Evolutionary conservation across 345 rosid species (phyloP), one percentile per base, ranked within the genome.

Genomic region (Linum trigynum): DNA sequence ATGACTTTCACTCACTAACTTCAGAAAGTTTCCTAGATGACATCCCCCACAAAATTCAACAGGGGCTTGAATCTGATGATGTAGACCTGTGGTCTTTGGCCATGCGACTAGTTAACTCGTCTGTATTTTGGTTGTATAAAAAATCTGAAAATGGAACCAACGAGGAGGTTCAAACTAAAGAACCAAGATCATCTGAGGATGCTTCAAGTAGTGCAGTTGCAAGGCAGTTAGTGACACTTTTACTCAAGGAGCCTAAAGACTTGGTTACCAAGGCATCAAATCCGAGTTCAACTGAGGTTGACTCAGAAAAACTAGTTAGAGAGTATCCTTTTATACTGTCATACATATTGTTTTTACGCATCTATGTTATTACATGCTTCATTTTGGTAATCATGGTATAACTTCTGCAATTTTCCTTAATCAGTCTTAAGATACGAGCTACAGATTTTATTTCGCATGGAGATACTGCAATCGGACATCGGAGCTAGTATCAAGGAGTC

Each of bases 381-480:
- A 43, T 1, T 41, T 32, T 42, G 12, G n/a, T 36, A 41, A 15
- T 38, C 37, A 55, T 62, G 72, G 38, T 3, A 41, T 57, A 5
- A 7, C 50, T 48, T 48, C 45, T 41, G 45, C 45, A 41, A 65
- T 5, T 82, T 82, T 82, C 92, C 83, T 88, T 88, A 83, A 83
- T 69, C 48, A 48, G 72, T 48, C 69, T 68, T 42, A 73, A 92
- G 99, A 72, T 88, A 80, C 59, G 99, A 94, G 83, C 63, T 88
- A 74, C 97, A 94, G 78, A 88, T 94, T 70, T 80, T 94, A 69
- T 86, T 90, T 65, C 88, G 99, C 7, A 84, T 94, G 97, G 99
- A 88, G 77, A 94, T 90, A 68, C 77, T 94, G 68, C 94, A 80
- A 65, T 86, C 84, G 57, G 83, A 86, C 71, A 67, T 85, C 62